phyloP scores from a whole-genome alignment of 192 early-diverging fungal genomes.

The Dispira parvispora region DNA sequence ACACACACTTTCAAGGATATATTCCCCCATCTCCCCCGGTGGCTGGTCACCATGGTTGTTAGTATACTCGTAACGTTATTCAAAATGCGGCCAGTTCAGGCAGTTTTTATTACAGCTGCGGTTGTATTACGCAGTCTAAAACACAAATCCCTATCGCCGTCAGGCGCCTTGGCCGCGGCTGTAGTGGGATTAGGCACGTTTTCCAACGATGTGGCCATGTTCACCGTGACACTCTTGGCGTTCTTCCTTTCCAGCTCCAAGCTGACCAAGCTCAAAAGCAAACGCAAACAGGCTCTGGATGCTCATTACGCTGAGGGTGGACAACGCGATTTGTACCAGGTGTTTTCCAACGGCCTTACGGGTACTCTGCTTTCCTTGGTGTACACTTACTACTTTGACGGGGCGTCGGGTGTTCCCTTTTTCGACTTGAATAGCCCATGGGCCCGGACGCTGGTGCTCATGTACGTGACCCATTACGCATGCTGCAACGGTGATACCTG shows the following conservation, averaged over 20 bases:
- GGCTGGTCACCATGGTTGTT: not conserved
- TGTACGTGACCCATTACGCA: slow-evolving; percentile 41
- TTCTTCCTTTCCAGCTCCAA: slow-evolving; percentile 55
- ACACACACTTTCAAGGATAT: not conserved
- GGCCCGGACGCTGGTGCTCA: slow-evolving; percentile 29
- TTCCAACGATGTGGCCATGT: slow-evolving; percentile 19
- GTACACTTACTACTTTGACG: slow-evolving; percentile 25
- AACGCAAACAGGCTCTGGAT: slow-evolving; percentile 22
- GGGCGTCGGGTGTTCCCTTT: slow-evolving; percentile 15
- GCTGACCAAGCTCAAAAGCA: slow-evolving; percentile 27
- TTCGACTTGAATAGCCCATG: slow-evolving; percentile 13
- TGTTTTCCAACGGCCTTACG: slow-evolving; percentile 35
- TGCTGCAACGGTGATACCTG: slow-evolving; percentile 59
- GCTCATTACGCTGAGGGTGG: slow-evolving; percentile 26
- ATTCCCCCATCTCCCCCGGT: not conserved
- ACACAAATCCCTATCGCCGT: slow-evolving; percentile 50
- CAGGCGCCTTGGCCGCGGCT: slow-evolving; percentile 55
- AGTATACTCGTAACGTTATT: not conserved
- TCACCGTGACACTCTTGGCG: slow-evolving; percentile 32
- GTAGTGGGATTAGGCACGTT: slow-evolving; percentile 60
- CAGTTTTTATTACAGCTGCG: not conserved
- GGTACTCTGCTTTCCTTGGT: slow-evolving; percentile 22
- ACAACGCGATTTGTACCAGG: slow-evolving; percentile 37
- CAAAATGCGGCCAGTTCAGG: not conserved
- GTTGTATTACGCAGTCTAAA: slow-evolving; percentile 16